Base-by-base conservation (phyloP, 768 basidiomycete species). In the Mycena sanguinolenta region DNA sequence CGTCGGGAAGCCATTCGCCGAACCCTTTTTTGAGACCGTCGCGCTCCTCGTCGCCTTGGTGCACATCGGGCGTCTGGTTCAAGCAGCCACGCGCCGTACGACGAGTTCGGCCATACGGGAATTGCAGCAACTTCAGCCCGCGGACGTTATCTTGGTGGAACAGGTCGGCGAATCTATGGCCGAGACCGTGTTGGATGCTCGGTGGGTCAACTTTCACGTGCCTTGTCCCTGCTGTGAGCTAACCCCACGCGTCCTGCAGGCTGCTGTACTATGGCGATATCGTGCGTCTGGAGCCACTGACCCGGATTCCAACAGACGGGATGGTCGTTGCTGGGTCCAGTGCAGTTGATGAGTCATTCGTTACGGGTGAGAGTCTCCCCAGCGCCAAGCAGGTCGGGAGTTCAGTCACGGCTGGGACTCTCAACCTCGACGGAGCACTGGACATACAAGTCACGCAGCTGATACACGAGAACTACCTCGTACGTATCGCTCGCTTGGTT, bases 21-120 rank as follows among this genome's bases (percentile, higher is more conserved):
- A 74, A 10, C 75, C 79, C 0, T 85, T 84, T 76, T 85, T 85
- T 73, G 84, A 85, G 76, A 85, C 84, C 10, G 80, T 78, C 49
- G 76, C 84, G 4, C 79, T 85, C 23, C 80, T 85, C 34, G 76
- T 85, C 67, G 83, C 83, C 0, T 77, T 85, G 57, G 84, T 85
- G 75, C 78, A 80, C 75, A 70, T 85, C 54, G 84, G 84, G 8
- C 80, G 81, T 19, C 76, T 82, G 27, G 77, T 84, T 32, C 80
- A 80, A 46, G 82, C 81, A 10, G 74, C 77, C 63, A 80, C 83
- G 2, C 80, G 84, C 44, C 78, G 82, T 53, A 76, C 79, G 9
- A 76, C 81, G 1, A 74, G 73, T 39, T 76, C 78, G 7, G 81
- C 80, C 14, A 77, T 83, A 23, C 79, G 79, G 34, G 79, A 75